Percentiles rank a stretch among this genome's conserved stretches.
Conservation (phyloP, 441 rosid genomes). For the Kokia cookei region DNA sequence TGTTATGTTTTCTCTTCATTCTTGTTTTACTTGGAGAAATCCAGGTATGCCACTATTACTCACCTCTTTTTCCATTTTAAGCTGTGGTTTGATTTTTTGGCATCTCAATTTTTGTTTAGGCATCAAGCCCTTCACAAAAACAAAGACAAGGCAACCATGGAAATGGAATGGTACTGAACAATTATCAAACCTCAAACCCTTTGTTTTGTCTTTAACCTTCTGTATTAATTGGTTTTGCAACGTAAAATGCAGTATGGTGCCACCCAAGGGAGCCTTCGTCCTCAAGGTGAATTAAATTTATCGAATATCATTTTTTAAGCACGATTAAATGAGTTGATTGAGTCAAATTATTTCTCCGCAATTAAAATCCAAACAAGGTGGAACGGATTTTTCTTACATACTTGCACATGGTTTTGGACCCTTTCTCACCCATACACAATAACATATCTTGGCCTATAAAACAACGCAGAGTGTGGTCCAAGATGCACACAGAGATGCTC, state of each 20-base stretch:
- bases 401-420: neutral
- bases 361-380: neutral
- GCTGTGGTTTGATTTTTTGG: no score
- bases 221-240: neutral
- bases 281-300: conserved; percentile 41
- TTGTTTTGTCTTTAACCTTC: neutral
- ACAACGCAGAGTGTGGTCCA: conserved; percentile 45
- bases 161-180: neutral
- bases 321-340: no score
- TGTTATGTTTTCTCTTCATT: conserved; percentile 1
- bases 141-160: conserved; percentile 1
- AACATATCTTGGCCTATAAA: no score
- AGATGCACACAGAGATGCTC: conserved; percentile 56
- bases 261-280: conserved; percentile 69
- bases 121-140: neutral
- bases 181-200: neutral
- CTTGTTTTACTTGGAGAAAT: conserved; percentile 12
- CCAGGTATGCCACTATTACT: neutral
- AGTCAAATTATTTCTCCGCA: neutral
- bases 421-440: neutral
- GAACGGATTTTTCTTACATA: neutral
- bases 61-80: neutral
- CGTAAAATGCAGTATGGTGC: conserved; percentile 35
- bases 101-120: neutral
- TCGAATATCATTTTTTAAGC: no score